These are phyloP conservation scores for Tulasnella sp. DNA, from an alignment of 768 basidiomycete species.

Conservation along the genomic window DNA sequence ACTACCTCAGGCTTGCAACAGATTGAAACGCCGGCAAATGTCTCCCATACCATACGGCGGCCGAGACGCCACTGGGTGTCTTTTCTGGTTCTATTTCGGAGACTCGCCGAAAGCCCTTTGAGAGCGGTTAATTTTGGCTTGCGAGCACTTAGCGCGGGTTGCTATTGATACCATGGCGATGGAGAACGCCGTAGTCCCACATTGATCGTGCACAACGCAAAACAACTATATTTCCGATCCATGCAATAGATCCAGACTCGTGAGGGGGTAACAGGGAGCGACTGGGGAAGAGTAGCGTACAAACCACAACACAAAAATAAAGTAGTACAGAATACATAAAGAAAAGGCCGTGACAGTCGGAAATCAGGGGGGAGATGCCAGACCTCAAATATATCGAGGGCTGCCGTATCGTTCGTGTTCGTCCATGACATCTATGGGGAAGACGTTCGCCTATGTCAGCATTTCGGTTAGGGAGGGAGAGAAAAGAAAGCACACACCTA, in stretches of 20 bases:
- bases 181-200: neutral
- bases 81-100: too few species aligned
- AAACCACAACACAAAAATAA: neutral
- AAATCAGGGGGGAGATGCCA: neutral
- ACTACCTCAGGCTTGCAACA: too few species aligned
- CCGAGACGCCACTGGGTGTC: too few species aligned
- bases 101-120: too few species aligned
- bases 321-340: conserved; percentile 9
- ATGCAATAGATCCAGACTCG: conserved; percentile 2
- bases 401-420: conserved; percentile 3
- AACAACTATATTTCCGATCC: neutral
- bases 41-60: too few species aligned
- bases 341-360: neutral
- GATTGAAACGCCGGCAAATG: too few species aligned
- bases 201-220: neutral
- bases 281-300: neutral
- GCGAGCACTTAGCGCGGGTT: neutral
- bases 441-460: neutral
- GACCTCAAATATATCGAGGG: conserved; percentile 15
- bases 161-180: neutral
- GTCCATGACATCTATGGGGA: conserved; percentile 11
- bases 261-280: neutral
- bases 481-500: neutral
- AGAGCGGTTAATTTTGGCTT: too few species aligned
- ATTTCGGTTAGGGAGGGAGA: neutral